Evolutionary conservation across 345 rosid genomes (phyloP), one percentile per base, ranked within the genome.

Genomic region (Dipteronia dyeriana): DNA sequence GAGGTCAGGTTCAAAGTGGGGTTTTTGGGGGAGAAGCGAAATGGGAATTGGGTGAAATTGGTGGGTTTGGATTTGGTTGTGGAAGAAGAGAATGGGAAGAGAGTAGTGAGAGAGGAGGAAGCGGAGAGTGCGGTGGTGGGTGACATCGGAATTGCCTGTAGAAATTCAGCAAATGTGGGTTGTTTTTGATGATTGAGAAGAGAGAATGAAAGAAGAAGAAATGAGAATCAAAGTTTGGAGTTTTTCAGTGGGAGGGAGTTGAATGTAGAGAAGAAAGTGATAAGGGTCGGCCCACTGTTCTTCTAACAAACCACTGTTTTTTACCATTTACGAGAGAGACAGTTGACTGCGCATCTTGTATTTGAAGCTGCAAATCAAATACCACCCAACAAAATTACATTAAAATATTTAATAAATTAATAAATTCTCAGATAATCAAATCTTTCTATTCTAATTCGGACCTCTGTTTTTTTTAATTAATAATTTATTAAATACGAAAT

Each of bases 121-220:
- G 59, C 57, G 22, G 80, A 72, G 56, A 82, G 54, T 0, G 78
- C 25, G 19, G 78, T 14, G 3, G 77, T 23, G 9, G 66, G 72
- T 25, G 71, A 78, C 85, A 78, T 82, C 56, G 74, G 75, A 20
- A 68, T 23, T 34, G 41, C 51, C 19, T 34, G 41, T 61, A 12
- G 49, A n/a, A 59, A 39, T 34, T 26, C 63, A 68, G 71, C 38
- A 19, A 62, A 73, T 53, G 69, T 63, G 19, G 20, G 20, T 29
- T 47, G 47, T 1, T 59, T 74, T 19, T 66, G 25, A 59, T 19
- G 22, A 16, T 74, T 20, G 73, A 78, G 12, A 39, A 56, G n/a
- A 68, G 0, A 10, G 0, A 10, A 25, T 9, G 19, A 26, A 62
- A 62, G 19, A 19, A 23, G 41, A 62, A 63, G n/a, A n/a, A n/a